Base-by-base conservation (phyloP, 169 alveolate genomes). In the Plasmodium gallinaceum region DNA sequence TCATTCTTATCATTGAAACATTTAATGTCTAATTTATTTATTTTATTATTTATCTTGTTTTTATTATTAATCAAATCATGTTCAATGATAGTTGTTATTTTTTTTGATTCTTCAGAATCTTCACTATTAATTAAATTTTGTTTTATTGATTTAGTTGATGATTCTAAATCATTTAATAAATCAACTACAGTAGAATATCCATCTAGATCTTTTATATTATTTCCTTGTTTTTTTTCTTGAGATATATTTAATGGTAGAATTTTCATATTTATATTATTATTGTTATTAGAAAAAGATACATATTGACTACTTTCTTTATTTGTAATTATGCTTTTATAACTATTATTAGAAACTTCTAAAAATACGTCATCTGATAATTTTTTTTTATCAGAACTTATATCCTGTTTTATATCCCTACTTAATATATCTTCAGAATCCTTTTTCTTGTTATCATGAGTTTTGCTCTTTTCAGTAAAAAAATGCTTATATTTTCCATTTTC, bases 91-190 rank as follows among this genome's bases (percentile, higher is more conserved):
- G 16, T 32, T 65, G 37, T 61, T 32, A 3, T 22, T 14, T 65
- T 65, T 0, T 37, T 37, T 5, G 32, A 65, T 37, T 65, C 74
- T 9, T 22, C 32, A n/a, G 20, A 32, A 65, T 65, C 32, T 18
- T 37, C 39, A 26, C 74, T 39, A 32, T 42, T 5, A 65, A 65
- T 26, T n/a, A 65, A 12, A 65, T 61, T 22, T 9, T 37, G 5
- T 16, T 39, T 39, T 16, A 39, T 6, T 14, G 52, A 65, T n/a
- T 7, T 65, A 12, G 18, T 18, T 5, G 74, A 65, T 16, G 54
- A 65, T n/a, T 12, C 54, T 51, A 65, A 32, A n/a, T 65, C 74
- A 22, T 65, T 32, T 65, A 65, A 9, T 65, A 14, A 65, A 65
- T 65, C 52, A 14, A 14, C 7, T 32, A 14, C 52, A 10, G 9